Base-by-base conservation (phyloP, 1,284 basidiomycete genomes). In the Porphyrellus sp. region DNA sequence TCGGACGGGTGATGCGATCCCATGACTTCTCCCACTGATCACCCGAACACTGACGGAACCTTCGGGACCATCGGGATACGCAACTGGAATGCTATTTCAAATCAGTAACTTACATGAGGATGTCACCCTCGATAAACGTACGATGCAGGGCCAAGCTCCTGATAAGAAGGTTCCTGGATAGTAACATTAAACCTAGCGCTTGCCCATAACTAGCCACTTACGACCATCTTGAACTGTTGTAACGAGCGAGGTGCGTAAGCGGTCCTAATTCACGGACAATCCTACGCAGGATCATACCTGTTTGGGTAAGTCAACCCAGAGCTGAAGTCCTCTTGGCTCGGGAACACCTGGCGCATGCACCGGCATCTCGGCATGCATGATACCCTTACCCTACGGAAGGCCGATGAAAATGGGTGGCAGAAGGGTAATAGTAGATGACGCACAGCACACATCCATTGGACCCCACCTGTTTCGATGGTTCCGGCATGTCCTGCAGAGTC, bases 391-490 rank as follows among this genome's bases (percentile, higher is more conserved):
- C 67, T 72, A 34, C 16, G 34, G 43, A 45, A 54, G 45, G 13
- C 44, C 18, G 46, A 55, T 28, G 35, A 42, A 27, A 34, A 49
- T 31, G 52, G 37, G 34, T 2, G 35, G 24, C 0, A 27, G 27
- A 28, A 27, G 21, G 39, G 42, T 13, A 4, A 24, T 5, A 33
- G 5, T 21, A 42, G 34, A 28, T 33, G 20, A 64, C 77, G 72
- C 55, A 89, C 91, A 12, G 93, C 93, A 63, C 85, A 88, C 93
- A 97, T 97, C 91, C 93, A 97, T 65, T 97, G 94, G 3, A 96
- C 85, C 51, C 92, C 93, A 8, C 95, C 94, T 5, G 86, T 72
- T 40, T 83, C 82, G 56, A 98, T 89, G 8, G 77, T 80, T 35
- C 93, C 92, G 51, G 81, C 79, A 70, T 98, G 91, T 2, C 95